phyloP scores from a whole-genome alignment of 805 yeast genomes.

The Lipomyces orientalis region DNA sequence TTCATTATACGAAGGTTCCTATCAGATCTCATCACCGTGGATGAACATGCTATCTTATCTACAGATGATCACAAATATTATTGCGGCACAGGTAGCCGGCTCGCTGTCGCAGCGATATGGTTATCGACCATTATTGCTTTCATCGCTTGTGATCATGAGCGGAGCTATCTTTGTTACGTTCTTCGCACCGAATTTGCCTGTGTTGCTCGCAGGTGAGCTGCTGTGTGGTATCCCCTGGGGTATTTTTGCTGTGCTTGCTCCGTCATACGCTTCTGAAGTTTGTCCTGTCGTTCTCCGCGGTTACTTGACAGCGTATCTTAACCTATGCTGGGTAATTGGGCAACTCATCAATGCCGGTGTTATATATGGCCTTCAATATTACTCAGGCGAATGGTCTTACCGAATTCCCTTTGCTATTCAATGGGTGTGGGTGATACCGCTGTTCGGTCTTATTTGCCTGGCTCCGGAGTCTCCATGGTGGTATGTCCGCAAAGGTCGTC shows the following conservation, averaged over 20 bases:
- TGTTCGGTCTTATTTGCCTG: conserved; percentile 49
- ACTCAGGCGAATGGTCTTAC: conserved; percentile 51
- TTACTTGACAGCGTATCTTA: conserved; percentile 56
- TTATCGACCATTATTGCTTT: conserved; percentile 51
- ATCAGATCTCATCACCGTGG: conserved; percentile 39
- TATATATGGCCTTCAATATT: conserved; percentile 47
- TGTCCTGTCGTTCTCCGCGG: conserved; percentile 59
- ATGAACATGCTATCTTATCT: conserved; percentile 26
- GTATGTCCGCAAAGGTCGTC: conserved; percentile 20
- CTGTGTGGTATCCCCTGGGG: conserved; percentile 58
- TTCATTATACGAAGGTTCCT: conserved; percentile 14
- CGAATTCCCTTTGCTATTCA: conserved; percentile 63
- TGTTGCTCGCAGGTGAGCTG: conserved; percentile 50
- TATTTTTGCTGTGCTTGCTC: conserved; percentile 56
- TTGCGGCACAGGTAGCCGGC: conserved; percentile 55
- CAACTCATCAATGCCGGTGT: conserved; percentile 62
- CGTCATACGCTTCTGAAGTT: conserved; percentile 62
- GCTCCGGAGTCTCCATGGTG: conserved; percentile 44
- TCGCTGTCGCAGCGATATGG: conserved; percentile 54
- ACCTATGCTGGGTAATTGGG: conserved; percentile 62
- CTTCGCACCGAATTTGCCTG: conserved; percentile 52
- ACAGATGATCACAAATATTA: conserved; percentile 46
- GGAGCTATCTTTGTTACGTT: conserved; percentile 55
- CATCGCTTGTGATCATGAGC: conserved; percentile 45
- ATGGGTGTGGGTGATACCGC: conserved; percentile 60